phyloP scores from a whole-genome alignment of 2,329 filamentous ascomycete genomes.

The Penicillium palitans region DNA sequence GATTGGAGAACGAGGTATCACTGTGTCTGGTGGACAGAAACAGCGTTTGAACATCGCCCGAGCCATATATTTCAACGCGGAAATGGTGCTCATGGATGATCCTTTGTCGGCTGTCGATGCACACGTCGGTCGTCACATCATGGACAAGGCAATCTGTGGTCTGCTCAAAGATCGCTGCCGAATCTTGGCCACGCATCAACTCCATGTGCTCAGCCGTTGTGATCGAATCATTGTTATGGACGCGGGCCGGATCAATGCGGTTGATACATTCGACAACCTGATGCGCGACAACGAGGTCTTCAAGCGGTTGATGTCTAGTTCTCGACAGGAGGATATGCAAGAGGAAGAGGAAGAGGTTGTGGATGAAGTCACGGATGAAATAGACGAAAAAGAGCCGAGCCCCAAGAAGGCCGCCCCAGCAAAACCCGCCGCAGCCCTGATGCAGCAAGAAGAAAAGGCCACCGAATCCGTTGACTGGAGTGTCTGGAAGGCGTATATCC shows the following conservation, averaged over 20 bases:
- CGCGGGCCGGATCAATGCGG: constrained; percentile 74
- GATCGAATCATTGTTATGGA: constrained; percentile 95
- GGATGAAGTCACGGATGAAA: constrained; percentile 50
- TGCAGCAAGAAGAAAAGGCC: constrained; percentile 59
- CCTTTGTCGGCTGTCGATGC: constrained; percentile 58
- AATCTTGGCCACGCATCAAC: constrained; percentile 89
- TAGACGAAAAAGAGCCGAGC: constrained; percentile 31
- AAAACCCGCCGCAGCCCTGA: constrained; percentile 36
- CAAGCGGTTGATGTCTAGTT: constrained; percentile 75
- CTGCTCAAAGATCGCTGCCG: constrained; percentile 85
- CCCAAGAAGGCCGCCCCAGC: constrained; percentile 11
- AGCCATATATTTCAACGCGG: constrained; percentile 65
- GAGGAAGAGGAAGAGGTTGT: constrained; percentile 53
- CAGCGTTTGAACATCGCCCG: constrained; percentile 92
- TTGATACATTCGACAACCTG: constrained; percentile 87
- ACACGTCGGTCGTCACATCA: constrained; percentile 69
- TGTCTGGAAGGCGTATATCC: constrained; percentile 76
- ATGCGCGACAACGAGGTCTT: constrained; percentile 79
- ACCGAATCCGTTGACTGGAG: constrained; percentile 75
- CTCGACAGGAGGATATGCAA: constrained; percentile 57
- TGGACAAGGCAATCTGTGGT: constrained; percentile 91
- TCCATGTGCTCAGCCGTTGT: constrained; percentile 87
- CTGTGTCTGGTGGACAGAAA: constrained; percentile 92
- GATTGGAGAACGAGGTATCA: constrained; percentile 94
- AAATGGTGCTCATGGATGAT: constrained; percentile 65